Evolutionary conservation across 495 filamentous ascomycete genomes (phyloP).

Genomic region (Talaromyces adpressus): DNA sequence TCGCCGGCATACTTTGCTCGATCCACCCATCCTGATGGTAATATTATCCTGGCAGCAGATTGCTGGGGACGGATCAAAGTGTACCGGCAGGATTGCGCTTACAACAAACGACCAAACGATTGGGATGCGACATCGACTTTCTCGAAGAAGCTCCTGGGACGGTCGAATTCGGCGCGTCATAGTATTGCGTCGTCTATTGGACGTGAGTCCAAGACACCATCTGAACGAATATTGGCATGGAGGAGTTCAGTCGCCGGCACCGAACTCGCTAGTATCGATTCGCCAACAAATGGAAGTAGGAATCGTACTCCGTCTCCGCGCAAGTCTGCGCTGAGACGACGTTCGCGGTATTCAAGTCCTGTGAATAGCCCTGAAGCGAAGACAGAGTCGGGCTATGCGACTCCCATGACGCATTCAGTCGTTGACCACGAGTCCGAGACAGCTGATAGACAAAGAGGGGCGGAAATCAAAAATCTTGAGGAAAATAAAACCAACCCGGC

Average conservation of each 20-base stretch:
- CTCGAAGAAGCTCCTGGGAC: slow-evolving; percentile 64
- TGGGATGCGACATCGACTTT: slow-evolving; percentile 63
- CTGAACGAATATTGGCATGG: slow-evolving; percentile 89
- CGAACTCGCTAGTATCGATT: slow-evolving; percentile 43
- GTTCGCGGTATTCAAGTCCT: slow-evolving; percentile 24
- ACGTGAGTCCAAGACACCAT: slow-evolving; percentile 48
- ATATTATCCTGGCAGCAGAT: slow-evolving; percentile 90
- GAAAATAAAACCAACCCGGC: slow-evolving; percentile 7
- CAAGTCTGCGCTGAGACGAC: slow-evolving; percentile 27
- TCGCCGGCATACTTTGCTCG: slow-evolving; percentile 67
- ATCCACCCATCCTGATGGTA: slow-evolving; percentile 69
- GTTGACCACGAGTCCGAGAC: neutral
- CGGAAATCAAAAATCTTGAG: neutral
- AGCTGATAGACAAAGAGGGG: neutral
- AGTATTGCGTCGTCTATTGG: slow-evolving; percentile 42
- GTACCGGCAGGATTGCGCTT: slow-evolving; percentile 89
- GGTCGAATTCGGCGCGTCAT: slow-evolving; percentile 57
- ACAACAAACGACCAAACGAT: slow-evolving; percentile 47
- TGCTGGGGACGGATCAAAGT: slow-evolving; percentile 85
- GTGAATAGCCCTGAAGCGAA: slow-evolving; percentile 11
- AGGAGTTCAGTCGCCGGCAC: slow-evolving; percentile 67
- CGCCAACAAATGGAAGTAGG: slow-evolving; percentile 28
- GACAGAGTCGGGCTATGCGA: slow-evolving; percentile 24
- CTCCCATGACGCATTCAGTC: slow-evolving; percentile 28
- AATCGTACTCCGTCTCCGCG: slow-evolving; percentile 53